Conservation (phyloP, 2,329 filamentous ascomycete genomes). For the Penicillium fuscoglaucum region DNA sequence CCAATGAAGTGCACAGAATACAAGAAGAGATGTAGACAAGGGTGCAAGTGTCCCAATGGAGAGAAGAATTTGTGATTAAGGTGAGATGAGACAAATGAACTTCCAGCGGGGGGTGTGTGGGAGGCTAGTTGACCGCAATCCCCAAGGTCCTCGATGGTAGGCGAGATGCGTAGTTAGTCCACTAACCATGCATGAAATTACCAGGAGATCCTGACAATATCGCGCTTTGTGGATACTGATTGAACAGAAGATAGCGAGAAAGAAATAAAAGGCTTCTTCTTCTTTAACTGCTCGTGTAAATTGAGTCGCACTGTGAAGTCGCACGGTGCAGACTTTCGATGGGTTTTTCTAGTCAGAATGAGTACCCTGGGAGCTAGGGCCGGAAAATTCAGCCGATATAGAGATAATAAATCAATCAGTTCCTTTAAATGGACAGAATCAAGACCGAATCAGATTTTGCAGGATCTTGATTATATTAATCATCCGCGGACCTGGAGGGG, state of each 20-base stretch:
- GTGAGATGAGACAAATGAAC: neutral
- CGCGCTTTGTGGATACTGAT: conserved; percentile 1
- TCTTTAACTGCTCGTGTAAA: neutral
- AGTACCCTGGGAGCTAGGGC: conserved; percentile 13
- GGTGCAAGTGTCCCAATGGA: conserved; percentile 5
- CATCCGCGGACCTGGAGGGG: neutral
- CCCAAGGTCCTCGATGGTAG: conserved; percentile 26
- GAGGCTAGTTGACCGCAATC: conserved; percentile 18
- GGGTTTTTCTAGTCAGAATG: neutral
- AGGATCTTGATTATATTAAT: conserved; percentile 7
- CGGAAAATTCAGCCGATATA: neutral
- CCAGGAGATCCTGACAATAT: conserved; percentile 18
- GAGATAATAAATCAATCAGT: neutral
- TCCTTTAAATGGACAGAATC: neutral
- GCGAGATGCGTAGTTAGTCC: conserved; percentile 12
- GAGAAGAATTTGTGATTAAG: conserved; percentile 5
- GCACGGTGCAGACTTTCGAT: neutral
- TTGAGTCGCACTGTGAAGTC: neutral
- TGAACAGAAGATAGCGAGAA: neutral
- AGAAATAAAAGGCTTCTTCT: neutral
- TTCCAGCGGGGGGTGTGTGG: conserved; percentile 10
- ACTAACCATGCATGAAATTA: conserved; percentile 13
- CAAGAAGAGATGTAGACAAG: conserved; percentile 3
- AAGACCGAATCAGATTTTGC: conserved; percentile 20
- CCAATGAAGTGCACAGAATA: conserved; percentile 10